These are phyloP conservation scores for Cystobasidiopsis lactophilus DNA, from an alignment of 768 basidiomycete species.

Conservation along the genomic window DNA sequence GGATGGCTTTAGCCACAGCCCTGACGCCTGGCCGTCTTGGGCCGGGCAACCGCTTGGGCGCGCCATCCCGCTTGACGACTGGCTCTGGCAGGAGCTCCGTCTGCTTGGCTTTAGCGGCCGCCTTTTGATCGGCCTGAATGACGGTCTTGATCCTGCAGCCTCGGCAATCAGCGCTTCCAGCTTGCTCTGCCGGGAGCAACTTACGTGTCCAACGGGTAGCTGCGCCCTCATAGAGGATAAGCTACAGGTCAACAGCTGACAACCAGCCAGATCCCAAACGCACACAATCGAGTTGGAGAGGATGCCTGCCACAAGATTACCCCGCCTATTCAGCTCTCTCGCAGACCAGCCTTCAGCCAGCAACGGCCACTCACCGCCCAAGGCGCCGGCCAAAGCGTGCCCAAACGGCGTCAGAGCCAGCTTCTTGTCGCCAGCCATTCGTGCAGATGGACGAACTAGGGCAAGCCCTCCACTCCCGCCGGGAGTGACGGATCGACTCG, in stretches of 20 bases:
- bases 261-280: neutral
- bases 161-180: constrained; percentile 1
- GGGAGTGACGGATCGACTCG: no score
- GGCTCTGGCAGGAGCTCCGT: constrained; percentile 2
- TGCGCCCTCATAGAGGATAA: constrained; percentile 23
- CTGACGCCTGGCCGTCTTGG: constrained; percentile 33
- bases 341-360: neutral
- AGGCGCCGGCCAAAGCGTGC: constrained; percentile 71
- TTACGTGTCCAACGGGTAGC: constrained; percentile 88
- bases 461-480: no score
- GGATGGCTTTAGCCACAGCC: constrained; percentile 43
- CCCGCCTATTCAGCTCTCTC: neutral
- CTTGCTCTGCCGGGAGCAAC: constrained; percentile 21
- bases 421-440: no score
- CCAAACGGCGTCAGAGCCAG: constrained; percentile 52
- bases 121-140: constrained; percentile 48
- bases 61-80: constrained; percentile 30
- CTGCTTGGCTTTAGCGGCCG: neutral
- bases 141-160: constrained; percentile 63
- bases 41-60: constrained; percentile 26
- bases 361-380: constrained; percentile 67
- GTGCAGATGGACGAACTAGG: no score
- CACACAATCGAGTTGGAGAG: constrained; percentile 69
- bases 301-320: constrained; percentile 21
- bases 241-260: neutral